Evolutionary conservation across 345 rosid species (phyloP).

Genomic region (Ailanthus altissimus): DNA sequence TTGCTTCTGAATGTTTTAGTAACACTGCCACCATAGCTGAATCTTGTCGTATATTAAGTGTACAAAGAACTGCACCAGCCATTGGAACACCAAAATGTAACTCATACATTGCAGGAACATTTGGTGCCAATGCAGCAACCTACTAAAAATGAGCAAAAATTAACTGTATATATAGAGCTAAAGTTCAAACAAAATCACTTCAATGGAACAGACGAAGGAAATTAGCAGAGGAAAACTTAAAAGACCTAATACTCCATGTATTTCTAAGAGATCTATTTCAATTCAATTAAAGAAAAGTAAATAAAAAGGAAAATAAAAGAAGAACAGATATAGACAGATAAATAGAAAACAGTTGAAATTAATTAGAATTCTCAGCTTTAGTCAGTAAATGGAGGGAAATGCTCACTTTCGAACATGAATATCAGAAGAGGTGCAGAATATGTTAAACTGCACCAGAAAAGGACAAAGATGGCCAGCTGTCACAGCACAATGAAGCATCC

Average conservation of each 20-base stretch:
- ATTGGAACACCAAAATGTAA: slow-evolving; percentile 70
- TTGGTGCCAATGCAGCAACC: slow-evolving; percentile 64
- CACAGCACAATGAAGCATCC: no score
- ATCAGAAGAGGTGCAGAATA: no score
- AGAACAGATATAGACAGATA: neutral
- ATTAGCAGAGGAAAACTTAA: neutral
- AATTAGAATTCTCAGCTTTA: no score
- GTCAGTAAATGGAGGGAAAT: no score
- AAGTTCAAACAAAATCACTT: neutral
- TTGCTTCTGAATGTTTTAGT: slow-evolving; percentile 59
- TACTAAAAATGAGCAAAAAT: slow-evolving; percentile 26
- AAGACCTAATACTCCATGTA: neutral
- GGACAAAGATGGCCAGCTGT: no score
- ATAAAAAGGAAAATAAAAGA: neutral
- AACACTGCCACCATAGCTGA: slow-evolving; percentile 45
- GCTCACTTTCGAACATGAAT: no score
- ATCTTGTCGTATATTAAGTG: slow-evolving; percentile 60
- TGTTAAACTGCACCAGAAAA: no score
- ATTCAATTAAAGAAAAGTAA: neutral
- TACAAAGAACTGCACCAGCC: slow-evolving; percentile 64
- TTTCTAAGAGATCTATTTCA: neutral
- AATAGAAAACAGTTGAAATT: neutral
- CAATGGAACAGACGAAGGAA: neutral
- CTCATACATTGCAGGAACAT: slow-evolving; percentile 64
- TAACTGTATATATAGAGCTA: neutral